A percentile compares a stretch with the other conserved stretches of the same genome.
Evolutionary conservation across 2,329 filamentous ascomycete species (phyloP).

Genomic region (Verticillium zaregamsianum): DNA sequence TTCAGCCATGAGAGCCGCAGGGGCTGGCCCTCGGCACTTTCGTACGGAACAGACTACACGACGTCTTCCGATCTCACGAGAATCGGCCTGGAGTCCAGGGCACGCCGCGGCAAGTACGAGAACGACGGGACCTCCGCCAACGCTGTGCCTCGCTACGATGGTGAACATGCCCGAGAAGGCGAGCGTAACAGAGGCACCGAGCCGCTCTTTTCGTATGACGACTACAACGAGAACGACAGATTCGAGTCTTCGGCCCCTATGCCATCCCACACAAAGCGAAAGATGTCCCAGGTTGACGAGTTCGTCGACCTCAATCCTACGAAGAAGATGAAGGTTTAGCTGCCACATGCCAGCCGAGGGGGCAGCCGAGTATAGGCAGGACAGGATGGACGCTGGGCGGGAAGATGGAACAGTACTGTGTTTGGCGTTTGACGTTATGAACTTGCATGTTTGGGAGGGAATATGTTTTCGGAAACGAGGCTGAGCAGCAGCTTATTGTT

Average conservation of each 20-base stretch:
- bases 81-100: background rate
- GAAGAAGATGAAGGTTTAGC: background rate
- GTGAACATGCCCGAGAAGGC: background rate
- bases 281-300: background rate
- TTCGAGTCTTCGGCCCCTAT: background rate
- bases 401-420: background rate
- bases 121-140: background rate
- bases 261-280: background rate
- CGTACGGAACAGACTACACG: background rate
- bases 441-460: background rate
- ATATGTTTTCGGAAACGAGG: background rate
- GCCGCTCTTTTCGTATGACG: background rate
- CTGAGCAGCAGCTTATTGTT: background rate
- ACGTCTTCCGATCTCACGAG: background rate
- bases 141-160: background rate
- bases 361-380: background rate
- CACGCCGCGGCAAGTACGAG: background rate
- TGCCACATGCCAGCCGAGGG: background rate
- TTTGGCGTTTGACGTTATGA: background rate
- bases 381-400: background rate
- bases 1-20: background rate
- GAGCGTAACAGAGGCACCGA: background rate
- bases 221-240: background rate
- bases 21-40: background rate
- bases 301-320: background rate